These are phyloP conservation scores for Podila horticola DNA, from an alignment of 192 early-diverging fungal genomes.

Conservation along the genomic window DNA sequence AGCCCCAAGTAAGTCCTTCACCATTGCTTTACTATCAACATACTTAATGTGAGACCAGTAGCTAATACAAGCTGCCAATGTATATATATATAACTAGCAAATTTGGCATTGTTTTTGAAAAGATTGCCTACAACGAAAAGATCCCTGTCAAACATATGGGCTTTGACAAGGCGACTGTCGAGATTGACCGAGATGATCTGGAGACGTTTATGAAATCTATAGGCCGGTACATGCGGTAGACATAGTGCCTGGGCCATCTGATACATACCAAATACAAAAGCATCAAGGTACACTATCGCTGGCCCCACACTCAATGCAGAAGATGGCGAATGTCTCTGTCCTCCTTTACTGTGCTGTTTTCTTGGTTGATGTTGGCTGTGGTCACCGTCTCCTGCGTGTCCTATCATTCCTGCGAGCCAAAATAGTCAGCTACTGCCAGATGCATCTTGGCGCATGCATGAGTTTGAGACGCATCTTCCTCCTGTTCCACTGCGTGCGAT, in stretches of 20 bases:
- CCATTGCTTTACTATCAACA: neutral
- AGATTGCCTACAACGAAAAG: constrained; percentile 72
- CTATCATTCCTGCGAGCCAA: too few relatives aligned
- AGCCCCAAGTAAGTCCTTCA: constrained; percentile 56
- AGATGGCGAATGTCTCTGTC: too few relatives aligned
- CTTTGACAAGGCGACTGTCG: constrained; percentile 87
- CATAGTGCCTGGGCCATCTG: neutral
- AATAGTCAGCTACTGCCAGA: too few relatives aligned
- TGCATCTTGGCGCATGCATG: too few relatives aligned
- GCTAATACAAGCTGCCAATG: neutral
- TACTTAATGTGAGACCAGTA: too few relatives aligned
- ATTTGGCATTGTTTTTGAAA: constrained; percentile 87
- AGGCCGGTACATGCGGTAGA: constrained; percentile 55
- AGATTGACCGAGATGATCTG: constrained; percentile 80
- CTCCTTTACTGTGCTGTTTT: too few relatives aligned
- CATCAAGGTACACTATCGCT: too few relatives aligned
- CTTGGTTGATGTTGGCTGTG: too few relatives aligned
- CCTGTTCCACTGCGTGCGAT: too few relatives aligned
- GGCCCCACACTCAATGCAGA: too few relatives aligned
- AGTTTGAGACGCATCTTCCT: too few relatives aligned
- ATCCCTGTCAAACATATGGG: constrained; percentile 76
- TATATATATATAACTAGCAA: constrained; percentile 64
- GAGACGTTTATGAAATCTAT: constrained; percentile 68
- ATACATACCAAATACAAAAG: neutral
- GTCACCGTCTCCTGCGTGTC: too few relatives aligned